Evolutionary conservation across 2,329 filamentous ascomycete species (phyloP).

Genomic region (Graphiopsis chlorocephala): DNA sequence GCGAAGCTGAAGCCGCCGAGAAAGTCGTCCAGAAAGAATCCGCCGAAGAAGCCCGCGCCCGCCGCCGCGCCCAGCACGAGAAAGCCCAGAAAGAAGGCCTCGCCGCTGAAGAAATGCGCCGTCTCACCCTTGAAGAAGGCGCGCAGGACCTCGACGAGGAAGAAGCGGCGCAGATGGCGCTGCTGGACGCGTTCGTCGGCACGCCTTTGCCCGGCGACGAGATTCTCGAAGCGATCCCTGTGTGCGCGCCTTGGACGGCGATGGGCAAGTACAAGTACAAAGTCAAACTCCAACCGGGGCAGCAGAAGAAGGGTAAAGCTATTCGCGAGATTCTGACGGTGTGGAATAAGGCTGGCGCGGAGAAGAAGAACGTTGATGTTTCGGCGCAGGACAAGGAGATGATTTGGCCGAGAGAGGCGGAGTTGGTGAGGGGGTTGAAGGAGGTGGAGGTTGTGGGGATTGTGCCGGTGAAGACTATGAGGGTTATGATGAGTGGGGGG

Average conservation of each 20-base stretch:
- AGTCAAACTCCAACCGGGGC: conserved; percentile 86
- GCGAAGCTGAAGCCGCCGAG: conserved; percentile 59
- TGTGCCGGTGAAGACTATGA: conserved; percentile 75
- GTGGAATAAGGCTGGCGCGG: conserved; percentile 68
- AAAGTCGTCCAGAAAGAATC: conserved; percentile 65
- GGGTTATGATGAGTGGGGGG: conserved; percentile 70
- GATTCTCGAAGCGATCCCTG: conserved; percentile 63
- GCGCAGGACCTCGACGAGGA: conserved; percentile 37
- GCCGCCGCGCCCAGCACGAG: conserved; percentile 76
- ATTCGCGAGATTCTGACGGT: conserved; percentile 83
- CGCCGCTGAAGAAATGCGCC: conserved; percentile 69
- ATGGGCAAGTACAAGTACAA: conserved; percentile 81
- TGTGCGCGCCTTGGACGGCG: conserved; percentile 63
- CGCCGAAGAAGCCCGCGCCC: conserved; percentile 64
- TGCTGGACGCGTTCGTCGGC: conserved; percentile 71
- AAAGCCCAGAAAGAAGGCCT: conserved; percentile 72
- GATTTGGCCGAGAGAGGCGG: conserved; percentile 83
- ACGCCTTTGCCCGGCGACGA: conserved; percentile 79
- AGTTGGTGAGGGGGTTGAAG: conserved; percentile 76
- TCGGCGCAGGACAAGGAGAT: conserved; percentile 60
- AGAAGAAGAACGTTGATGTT: conserved; percentile 43
- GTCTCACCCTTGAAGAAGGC: conserved; percentile 58
- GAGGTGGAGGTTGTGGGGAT: conserved; percentile 77
- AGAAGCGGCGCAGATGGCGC: conserved; percentile 45
- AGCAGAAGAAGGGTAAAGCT: conserved; percentile 90